Evolutionary conservation across 2,329 filamentous ascomycete genomes (phyloP), one percentile per base, ranked within the genome.

Genomic region (Penicillium sumatraense): DNA sequence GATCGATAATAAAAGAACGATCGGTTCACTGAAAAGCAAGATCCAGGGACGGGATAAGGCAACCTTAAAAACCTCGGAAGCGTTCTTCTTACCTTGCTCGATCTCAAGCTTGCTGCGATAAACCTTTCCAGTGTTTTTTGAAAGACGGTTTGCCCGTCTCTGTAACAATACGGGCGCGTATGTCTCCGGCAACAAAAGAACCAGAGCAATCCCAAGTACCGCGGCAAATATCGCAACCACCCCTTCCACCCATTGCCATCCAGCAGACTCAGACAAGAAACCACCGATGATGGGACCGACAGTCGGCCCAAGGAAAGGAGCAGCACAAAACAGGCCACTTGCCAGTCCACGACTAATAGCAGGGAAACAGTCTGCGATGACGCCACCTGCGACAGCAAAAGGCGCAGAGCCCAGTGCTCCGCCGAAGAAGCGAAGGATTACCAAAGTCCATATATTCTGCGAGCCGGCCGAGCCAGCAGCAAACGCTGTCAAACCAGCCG

Each of bases 21-120:
- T 90, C 2, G 88, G 88, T 67, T 91, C 88, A 51, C 77, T 75
- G 77, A 90, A 87, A 11, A 91, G 80, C 50, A 91, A 79, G 33
- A 87, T 76, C 85, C 87, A 88, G 0, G 88, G 88, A 3, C 88
- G 80, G 51, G 81, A 78, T 11, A 89, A 75, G 6, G 83, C 81
- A 4, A 80, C 78, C 51, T 80, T 80, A 69, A 88, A 50, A 81
- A 45, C 82, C 78, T 47, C 78, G 68, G 8, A 64, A 67, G 13
- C 82, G 61, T 6, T 73, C 73, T 27, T 75, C 67, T 42, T 72
- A 73, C 60, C 76, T 71, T 27, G 69, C 3, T 72, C 58, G 20
- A 55, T 51, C 11, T 59, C 59, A 1, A 56, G 10, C 13, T 55
- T 49, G 18, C 56, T 61, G 3, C 51, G 51, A 31, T 61, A 61